Evolutionary conservation across 768 basidiomycete species (phyloP), one percentile per base, ranked within the genome.

Genomic region (Phaeotremella skinneri): DNA sequence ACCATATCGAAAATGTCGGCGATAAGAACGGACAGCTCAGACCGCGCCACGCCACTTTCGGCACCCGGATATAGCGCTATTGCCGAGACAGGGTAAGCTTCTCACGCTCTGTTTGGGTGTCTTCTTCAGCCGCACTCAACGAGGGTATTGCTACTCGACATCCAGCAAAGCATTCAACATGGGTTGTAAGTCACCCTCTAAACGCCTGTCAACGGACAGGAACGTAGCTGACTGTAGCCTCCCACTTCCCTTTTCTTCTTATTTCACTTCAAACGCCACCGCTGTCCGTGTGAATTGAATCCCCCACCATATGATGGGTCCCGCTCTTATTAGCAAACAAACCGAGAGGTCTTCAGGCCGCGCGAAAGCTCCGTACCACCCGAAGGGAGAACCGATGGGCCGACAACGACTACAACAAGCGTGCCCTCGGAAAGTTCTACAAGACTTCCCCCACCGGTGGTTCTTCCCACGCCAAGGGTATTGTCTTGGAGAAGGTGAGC

Each of bases 371-470:
- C 76, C 89, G 93, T 76, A 93, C 83, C 74, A 84, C 86, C 81
- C 88, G 96, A 72, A 85, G 91, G 69, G 88, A 87, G 80, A 96
- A 97, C 84, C 89, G 94, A 81, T 99, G 96, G 96, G 94, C 94
- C 81, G 93, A 98, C 81, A 94, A 94, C 81, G 82, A 86, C 45
- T 99, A 98, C 83, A 99, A 98, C 86, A 99, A 98, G 82, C 89
- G 96, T 76, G 96, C 96, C 58, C 87, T 99, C 59, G 96, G 96
- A 62, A 99, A 98, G 82, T 86, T 96, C 78, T 99, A 93, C 88
- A 96, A 94, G 84, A 98, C 96, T 76, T 98, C 94, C 30, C 96
- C 96, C 48, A 98, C 96, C 62, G 96, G 92, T 81, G 96, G 96
- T 68, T 93, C 92, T 58, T 98, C 96, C 68, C 96, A 99, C 80